These are phyloP conservation scores for Penicillium argentinense DNA, from an alignment of 495 filamentous ascomycete species.

Conservation along the genomic window DNA sequence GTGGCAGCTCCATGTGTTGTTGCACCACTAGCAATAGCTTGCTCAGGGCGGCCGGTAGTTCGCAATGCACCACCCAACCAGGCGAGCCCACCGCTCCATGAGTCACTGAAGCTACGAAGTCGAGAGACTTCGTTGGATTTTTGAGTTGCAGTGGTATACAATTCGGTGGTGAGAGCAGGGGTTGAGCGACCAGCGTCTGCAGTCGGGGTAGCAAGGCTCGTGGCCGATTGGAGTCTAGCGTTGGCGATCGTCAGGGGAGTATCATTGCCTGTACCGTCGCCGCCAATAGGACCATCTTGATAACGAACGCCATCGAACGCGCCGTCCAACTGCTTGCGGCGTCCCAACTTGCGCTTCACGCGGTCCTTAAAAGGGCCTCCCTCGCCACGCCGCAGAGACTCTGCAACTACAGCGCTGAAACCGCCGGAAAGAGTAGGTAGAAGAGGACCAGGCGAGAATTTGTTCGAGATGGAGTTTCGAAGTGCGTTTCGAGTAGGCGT, in stretches of 20 bases:
- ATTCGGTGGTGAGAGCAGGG: constrained; percentile 22
- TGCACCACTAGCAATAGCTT: constrained; percentile 14
- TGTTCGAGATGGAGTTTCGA: constrained; percentile 40
- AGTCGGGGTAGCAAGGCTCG: constrained; percentile 19
- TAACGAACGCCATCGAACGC: constrained; percentile 21
- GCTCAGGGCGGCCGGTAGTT: constrained; percentile 1
- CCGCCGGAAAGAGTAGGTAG: constrained; percentile 51
- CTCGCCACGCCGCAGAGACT: constrained; percentile 57
- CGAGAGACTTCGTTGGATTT: constrained; percentile 21
- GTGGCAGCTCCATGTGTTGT: constrained; percentile 16
- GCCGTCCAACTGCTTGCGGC: constrained; percentile 32
- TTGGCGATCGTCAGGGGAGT: constrained; percentile 24
- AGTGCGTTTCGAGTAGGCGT: constrained; percentile 34
- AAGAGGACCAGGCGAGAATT: constrained; percentile 41
- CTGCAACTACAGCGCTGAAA: constrained; percentile 61
- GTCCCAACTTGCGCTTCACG: constrained; percentile 18
- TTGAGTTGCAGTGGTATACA: constrained; percentile 7
- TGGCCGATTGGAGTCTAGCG: constrained; percentile 34
- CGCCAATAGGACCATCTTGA: constrained; percentile 16
- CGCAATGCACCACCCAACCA: constrained; percentile 42
- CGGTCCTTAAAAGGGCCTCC: constrained; percentile 40
- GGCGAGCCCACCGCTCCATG: constrained; percentile 40
- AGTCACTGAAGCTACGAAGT: constrained; percentile 47
- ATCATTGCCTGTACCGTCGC: constrained; percentile 15
- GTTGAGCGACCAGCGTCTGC: constrained; percentile 29